These are phyloP conservation scores for Sphaceloma murrayae DNA, from an alignment of 2,329 filamentous ascomycete species.

Conservation along the genomic window DNA sequence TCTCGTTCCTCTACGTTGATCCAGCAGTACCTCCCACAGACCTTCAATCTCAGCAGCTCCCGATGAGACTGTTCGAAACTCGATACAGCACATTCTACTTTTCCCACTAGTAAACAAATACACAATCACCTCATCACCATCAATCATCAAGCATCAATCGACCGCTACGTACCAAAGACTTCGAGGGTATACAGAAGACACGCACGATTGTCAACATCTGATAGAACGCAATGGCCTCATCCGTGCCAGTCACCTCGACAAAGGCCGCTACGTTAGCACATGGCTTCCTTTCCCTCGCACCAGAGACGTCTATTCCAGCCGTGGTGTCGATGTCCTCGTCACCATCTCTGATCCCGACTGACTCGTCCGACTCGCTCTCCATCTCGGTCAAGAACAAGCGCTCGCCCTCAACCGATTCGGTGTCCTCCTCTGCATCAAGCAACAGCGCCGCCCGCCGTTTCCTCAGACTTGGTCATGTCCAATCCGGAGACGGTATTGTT, in stretches of 20 bases:
- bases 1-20: background rate
- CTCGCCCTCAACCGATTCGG: slow-evolving; percentile 9
- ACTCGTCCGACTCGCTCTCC: slow-evolving; percentile 7
- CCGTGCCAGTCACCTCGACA: background rate
- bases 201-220: no score
- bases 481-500: slow-evolving; percentile 5
- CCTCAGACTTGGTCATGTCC: slow-evolving; percentile 11
- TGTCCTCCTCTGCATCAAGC: background rate
- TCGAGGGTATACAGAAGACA: no score
- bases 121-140: no score
- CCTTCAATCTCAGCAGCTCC: no score
- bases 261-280: background rate
- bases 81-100: background rate
- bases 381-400: slow-evolving; percentile 5
- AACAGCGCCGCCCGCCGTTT: slow-evolving; percentile 5
- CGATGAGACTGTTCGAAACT: no score
- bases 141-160: no score
- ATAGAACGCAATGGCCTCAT: slow-evolving; percentile 1
- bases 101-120: background rate
- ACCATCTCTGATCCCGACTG: background rate
- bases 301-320: slow-evolving; percentile 9
- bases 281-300: slow-evolving; percentile 15
- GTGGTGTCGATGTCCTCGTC: slow-evolving; percentile 2
- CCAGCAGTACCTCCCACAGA: background rate
- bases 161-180: no score